Evolutionary conservation across 1,284 basidiomycete genomes (phyloP).

Genomic region (Apiotrichum porosum): DNA sequence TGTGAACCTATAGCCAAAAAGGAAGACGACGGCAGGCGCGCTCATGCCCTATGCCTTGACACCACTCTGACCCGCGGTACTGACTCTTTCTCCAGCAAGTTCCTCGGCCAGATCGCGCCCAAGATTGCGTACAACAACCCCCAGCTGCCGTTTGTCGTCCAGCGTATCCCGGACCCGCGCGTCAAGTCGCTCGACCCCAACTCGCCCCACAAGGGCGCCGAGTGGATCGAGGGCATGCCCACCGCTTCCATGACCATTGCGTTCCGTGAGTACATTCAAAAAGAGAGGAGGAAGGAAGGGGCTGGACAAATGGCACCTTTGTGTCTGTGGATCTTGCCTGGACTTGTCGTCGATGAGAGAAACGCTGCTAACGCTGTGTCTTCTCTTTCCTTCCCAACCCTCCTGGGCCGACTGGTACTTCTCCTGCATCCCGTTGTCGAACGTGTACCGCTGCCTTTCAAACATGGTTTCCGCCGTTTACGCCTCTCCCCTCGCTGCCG

Average conservation of each 20-base stretch:
- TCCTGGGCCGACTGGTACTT: not conserved
- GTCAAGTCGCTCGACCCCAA: slow-evolving; percentile 23
- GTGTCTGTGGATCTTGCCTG: no score
- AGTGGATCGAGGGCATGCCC: slow-evolving; percentile 11
- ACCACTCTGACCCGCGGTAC: no score
- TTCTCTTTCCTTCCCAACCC: no score
- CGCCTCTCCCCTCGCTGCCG: not conserved
- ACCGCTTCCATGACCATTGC: slow-evolving; percentile 22
- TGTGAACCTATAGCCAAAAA: no score
- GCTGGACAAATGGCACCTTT: not conserved
- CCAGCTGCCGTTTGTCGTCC: slow-evolving; percentile 24
- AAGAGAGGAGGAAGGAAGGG: no score
- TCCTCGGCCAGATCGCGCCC: slow-evolving; percentile 32
- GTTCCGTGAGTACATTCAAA: slow-evolving; percentile 38
- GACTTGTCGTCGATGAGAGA: no score
- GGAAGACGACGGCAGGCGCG: no score
- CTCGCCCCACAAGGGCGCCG: slow-evolving; percentile 13
- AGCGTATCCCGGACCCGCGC: slow-evolving; percentile 29
- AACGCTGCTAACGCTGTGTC: no score
- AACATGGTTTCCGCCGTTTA: no score
- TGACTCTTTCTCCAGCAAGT: no score
- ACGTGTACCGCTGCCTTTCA: no score
- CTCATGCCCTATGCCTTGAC: no score
- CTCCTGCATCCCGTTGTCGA: not conserved
- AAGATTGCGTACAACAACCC: slow-evolving; percentile 43